These are phyloP conservation scores for Botrytis aclada DNA, from an alignment of 2,329 filamentous ascomycete species.

Conservation along the genomic window DNA sequence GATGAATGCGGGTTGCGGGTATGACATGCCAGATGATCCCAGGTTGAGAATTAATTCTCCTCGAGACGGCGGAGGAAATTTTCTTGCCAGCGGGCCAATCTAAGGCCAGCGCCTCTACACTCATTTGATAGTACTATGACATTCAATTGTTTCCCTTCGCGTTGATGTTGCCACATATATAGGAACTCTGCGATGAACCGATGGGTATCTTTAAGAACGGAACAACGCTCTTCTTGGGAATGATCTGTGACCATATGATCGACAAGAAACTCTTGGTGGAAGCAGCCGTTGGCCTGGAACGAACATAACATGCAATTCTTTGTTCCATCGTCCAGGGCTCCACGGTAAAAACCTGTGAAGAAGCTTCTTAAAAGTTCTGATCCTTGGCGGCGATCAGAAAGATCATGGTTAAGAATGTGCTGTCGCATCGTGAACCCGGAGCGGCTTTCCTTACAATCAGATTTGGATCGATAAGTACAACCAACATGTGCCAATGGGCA, in stretches of 20 bases:
- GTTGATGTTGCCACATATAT: accelerated
- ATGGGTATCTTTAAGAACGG: accelerated
- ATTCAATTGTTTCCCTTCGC: accelerated
- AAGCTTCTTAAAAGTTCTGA: accelerated
- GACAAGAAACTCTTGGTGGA: not conserved
- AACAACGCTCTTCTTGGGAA: not conserved
- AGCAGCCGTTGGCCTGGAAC: not conserved
- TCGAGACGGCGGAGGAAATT: too few species aligned
- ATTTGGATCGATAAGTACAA: not conserved
- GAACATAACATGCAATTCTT: not conserved
- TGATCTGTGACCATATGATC: not conserved
- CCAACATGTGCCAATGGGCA: not conserved
- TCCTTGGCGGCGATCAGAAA: not conserved
- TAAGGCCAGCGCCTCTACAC: not conserved
- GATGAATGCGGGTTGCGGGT: too few species aligned
- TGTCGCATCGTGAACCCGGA: accelerated
- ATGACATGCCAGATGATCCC: too few species aligned
- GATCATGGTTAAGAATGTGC: not conserved
- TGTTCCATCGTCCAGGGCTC: accelerated
- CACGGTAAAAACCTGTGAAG: accelerated
- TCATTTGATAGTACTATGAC: not conserved
- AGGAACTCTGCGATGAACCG: accelerated
- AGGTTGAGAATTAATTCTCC: too few species aligned
- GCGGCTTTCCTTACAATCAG: accelerated
- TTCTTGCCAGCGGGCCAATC: accelerated